Conservation (phyloP, 139 green algal genomes). For the Volvox africanus region DNA sequence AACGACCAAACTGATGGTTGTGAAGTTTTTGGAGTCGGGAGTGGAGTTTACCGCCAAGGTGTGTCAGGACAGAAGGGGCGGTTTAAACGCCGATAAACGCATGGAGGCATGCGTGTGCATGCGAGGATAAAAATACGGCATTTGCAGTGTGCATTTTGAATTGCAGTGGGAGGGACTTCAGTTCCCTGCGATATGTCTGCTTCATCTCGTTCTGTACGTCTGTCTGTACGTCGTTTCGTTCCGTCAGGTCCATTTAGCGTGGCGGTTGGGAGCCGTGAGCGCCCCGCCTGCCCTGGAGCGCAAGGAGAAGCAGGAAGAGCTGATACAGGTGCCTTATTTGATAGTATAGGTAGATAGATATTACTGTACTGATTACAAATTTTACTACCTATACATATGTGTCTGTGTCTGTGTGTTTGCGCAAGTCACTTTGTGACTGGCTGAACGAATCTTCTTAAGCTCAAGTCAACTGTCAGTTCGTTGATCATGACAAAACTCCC, state of each 20-base stretch:
- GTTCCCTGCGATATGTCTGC: background rate
- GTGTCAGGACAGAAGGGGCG: no score
- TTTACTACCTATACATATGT: background rate
- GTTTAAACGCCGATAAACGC: no score
- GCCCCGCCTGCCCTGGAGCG: background rate
- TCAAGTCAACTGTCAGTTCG: background rate
- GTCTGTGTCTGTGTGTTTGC: background rate
- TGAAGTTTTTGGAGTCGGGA: constrained; percentile 6
- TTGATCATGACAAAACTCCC: background rate
- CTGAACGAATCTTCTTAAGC: background rate
- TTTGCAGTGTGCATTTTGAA: background rate
- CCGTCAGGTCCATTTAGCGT: constrained; percentile 15
- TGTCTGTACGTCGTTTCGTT: background rate
- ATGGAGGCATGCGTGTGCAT: no score
- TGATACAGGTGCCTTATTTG: constrained; percentile 22
- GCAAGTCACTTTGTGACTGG: background rate
- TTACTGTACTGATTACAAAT: no score
- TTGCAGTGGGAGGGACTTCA: background rate
- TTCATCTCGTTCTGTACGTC: background rate
- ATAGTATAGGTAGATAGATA: no score
- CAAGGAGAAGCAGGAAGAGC: constrained; percentile 24
- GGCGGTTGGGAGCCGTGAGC: background rate
- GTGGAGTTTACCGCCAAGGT: constrained; percentile 43
- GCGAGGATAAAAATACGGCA: no score
- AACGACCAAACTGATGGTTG: background rate